phyloP scores from a whole-genome alignment of 169 alveolate species.

The Eimeria necatrix region DNA sequence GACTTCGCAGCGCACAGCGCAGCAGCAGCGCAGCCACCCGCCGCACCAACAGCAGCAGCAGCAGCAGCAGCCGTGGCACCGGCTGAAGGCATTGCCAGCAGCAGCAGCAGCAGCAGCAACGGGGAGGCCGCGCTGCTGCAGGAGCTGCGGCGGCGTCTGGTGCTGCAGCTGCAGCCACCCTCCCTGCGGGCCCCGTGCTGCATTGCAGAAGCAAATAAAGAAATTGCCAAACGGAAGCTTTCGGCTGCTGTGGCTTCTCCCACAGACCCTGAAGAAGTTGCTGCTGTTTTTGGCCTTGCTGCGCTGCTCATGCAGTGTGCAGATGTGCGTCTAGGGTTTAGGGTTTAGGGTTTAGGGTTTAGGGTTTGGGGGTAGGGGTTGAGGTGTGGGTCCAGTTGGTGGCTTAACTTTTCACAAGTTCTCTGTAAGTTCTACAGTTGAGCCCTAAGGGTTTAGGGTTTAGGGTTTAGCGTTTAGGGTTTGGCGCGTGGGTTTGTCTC shows the following conservation, averaged over 20 bases:
- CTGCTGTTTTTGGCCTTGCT: slow-evolving; percentile 65
- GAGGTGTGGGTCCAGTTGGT: neutral
- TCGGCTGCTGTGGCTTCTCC: neutral
- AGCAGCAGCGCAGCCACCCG: neutral
- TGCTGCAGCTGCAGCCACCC: slow-evolving; percentile 29
- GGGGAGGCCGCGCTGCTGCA: neutral
- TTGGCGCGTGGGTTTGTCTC: neutral
- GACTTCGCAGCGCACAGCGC: neutral
- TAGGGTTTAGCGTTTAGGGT: slow-evolving; percentile 29
- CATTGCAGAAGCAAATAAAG: slow-evolving; percentile 17
- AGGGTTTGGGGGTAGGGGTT: no score
- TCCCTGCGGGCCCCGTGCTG: slow-evolving; percentile 48
- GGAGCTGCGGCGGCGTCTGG: neutral
- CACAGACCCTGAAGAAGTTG: slow-evolving; percentile 53
- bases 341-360: slow-evolving; percentile 14
- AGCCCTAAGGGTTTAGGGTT: neutral
- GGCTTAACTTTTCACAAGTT: neutral
- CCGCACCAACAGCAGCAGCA: neutral
- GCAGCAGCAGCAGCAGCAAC: slow-evolving; percentile 64
- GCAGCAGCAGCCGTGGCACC: neutral
- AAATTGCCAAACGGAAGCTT: neutral
- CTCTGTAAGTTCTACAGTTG: neutral
- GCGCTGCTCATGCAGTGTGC: slow-evolving; percentile 64
- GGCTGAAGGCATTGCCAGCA: slow-evolving; percentile 2
- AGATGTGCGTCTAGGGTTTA: slow-evolving; percentile 22